A percentile compares a stretch with the other conserved stretches of the same genome.
These are phyloP conservation scores for Colletotrichum spinosum DNA, from an alignment of 2,329 filamentous ascomycete genomes.

Conservation along the genomic window DNA sequence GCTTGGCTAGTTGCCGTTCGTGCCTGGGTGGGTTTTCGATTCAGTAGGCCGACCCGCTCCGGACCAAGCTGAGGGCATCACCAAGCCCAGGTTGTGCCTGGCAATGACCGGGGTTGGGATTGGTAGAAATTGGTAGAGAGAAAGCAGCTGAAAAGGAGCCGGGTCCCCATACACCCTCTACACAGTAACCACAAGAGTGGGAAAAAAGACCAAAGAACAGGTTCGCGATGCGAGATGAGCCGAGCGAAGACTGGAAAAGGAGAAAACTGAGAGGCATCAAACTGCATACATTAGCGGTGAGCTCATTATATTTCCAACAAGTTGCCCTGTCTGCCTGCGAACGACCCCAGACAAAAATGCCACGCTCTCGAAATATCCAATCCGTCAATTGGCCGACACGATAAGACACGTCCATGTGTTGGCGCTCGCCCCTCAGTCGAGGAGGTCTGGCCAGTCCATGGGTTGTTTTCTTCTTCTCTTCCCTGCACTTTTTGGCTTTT, in stretches of 20 bases:
- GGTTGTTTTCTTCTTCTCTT: constrained; percentile 2
- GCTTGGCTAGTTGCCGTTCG: constrained; percentile 25
- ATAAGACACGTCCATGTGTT: constrained; percentile 28
- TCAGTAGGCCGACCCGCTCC: constrained; percentile 31
- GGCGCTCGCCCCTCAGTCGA: constrained; percentile 14
- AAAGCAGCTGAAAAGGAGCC: constrained; percentile 3
- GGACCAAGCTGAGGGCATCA: constrained; percentile 30
- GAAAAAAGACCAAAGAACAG: neutral
- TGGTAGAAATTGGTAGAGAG: neutral
- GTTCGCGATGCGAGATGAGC: neutral
- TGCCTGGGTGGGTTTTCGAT: constrained; percentile 33
- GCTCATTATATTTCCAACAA: neutral
- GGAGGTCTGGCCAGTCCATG: constrained; percentile 8
- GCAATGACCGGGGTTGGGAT: too few relatives aligned
- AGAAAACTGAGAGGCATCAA: neutral
- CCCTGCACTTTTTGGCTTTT: neutral
- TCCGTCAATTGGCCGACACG: constrained; percentile 11
- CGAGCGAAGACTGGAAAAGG: neutral
- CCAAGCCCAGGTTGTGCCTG: constrained; percentile 9
- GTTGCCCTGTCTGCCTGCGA: too few relatives aligned
- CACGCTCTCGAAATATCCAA: constrained; percentile 6
- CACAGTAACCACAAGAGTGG: neutral
- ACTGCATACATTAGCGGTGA: constrained; percentile 5
- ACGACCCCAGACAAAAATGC: neutral
- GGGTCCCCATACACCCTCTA: neutral